These are phyloP conservation scores for Tolypocladium paradoxum DNA, from an alignment of 2,329 filamentous ascomycete genomes.

Conservation along the genomic window DNA sequence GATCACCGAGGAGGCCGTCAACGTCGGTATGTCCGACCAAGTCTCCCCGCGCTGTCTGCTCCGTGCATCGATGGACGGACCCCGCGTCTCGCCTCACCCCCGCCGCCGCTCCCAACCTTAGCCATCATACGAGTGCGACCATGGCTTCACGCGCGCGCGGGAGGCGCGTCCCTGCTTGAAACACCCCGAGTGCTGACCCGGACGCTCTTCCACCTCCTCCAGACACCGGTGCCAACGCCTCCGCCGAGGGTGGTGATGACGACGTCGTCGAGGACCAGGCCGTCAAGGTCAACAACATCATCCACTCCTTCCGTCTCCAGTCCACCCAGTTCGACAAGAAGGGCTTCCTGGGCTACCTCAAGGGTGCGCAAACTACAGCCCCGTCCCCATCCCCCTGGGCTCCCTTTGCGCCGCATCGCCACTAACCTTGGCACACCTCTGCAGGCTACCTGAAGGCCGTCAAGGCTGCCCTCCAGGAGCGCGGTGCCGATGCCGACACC, in stretches of 20 bases:
- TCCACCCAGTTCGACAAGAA: slow-evolving; percentile 80
- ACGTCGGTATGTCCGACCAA: slow-evolving; percentile 52
- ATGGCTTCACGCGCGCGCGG: background rate
- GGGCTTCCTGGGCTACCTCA: slow-evolving; percentile 70
- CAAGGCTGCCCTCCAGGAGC: slow-evolving; percentile 58
- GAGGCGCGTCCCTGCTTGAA: background rate
- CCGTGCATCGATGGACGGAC: background rate
- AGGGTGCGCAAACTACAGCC: slow-evolving; percentile 45
- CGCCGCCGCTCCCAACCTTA: background rate
- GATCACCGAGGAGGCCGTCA: slow-evolving; percentile 67
- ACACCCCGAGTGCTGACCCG: background rate
- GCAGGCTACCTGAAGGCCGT: slow-evolving; percentile 85
- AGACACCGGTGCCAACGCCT: slow-evolving; percentile 94
- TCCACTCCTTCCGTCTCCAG: slow-evolving; percentile 84
- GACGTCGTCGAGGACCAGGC: slow-evolving; percentile 61
- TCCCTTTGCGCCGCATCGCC: background rate
- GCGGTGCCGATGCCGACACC: slow-evolving; percentile 49
- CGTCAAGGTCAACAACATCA: slow-evolving; percentile 81
- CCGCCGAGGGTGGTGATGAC: slow-evolving; percentile 78
- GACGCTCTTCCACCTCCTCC: background rate
- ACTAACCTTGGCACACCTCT: slow-evolving; percentile 2
- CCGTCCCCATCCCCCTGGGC: background rate
- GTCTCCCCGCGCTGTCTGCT: background rate
- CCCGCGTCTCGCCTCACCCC: background rate
- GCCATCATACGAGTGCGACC: background rate